Base-by-base conservation (phyloP, 2,329 filamentous ascomycete species). In the Diaporthe caulivora region DNA sequence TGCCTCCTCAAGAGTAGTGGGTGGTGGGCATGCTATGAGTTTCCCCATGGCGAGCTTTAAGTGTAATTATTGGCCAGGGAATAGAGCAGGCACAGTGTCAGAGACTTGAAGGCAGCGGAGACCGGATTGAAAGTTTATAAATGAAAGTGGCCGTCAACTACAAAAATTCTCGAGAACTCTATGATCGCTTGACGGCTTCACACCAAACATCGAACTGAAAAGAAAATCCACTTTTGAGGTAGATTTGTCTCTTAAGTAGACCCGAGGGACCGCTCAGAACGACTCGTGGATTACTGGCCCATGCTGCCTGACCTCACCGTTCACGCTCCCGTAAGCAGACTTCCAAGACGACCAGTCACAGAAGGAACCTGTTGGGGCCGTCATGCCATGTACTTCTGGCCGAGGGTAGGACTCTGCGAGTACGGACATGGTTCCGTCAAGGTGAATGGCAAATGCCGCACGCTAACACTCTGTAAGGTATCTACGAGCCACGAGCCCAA, bases 1-100 rank as follows among this genome's bases (percentile, higher is more conserved):
- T 18, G 69, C 72, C 26, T 74, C 69, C 40, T 74, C 72, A 57
- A 74, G 72, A 13, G 54, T 37, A 15, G 26, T 69, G 10, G 54
- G 40, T 40, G 54, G n/a, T 40, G 54, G n/a, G 8, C 21, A 26
- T 37, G 69, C 31, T 21, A 51, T 21, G 44, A 49, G 40, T 17
- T 29, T 72, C 4, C 44, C 62, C 69, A 72, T 72, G 15, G 15
- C 26, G 26, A 18, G 13, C 10, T 1, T 3, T 15, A 26, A 9
- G 18, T 44, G 13, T 24, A 10, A 21, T 6, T 17, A 8, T 29
- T 29, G 37, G 42, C n/a, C 26, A 8, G 4, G 1, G 8, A 18
- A 3, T 13, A 26, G 2, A 10, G 57, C 15, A 21, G 24, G 6
- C 26, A 37, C 17, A 15, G 31, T 4, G 24, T 34, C 24, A n/a